Conservation (phyloP, 1,284 basidiomycete species). For the Puccinia coronata region DNA sequence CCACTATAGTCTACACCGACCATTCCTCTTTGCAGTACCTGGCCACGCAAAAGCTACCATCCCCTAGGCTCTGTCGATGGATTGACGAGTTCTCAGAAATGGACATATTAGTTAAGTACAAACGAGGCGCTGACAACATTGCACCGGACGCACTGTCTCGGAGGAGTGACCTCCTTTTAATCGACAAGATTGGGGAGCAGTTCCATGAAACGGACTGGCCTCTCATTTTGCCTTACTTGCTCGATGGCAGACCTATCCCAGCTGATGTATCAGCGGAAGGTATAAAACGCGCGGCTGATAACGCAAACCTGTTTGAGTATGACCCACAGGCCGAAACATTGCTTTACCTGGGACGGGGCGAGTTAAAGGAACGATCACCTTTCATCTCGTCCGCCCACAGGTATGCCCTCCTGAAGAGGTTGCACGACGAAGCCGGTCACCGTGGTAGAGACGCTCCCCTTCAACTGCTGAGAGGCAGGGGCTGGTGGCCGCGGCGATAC, state of each 20-base stretch:
- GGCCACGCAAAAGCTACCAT: neutral
- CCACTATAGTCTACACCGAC: neutral
- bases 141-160: neutral
- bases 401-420: too few relatives aligned
- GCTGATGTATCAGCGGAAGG: neutral
- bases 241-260: neutral
- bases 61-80: neutral
- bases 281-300: neutral
- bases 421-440: too few relatives aligned
- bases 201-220: slow-evolving; percentile 1
- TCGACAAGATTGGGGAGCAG: neutral
- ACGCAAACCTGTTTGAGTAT: neutral
- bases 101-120: neutral
- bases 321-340: neutral
- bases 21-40: neutral
- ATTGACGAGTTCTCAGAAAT: slow-evolving; percentile 1
- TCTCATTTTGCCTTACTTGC: neutral
- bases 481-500: too few relatives aligned
- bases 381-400: too few relatives aligned
- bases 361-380: too few relatives aligned
- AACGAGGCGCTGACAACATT: too few relatives aligned
- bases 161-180: neutral
- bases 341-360: too few relatives aligned
- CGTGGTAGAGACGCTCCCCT: too few relatives aligned
- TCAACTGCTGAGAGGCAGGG: too few relatives aligned